A percentile compares a stretch with the other conserved stretches of the same genome.
phyloP scores from a whole-genome alignment of 345 rosid genomes.

The Boechera stricta region DNA sequence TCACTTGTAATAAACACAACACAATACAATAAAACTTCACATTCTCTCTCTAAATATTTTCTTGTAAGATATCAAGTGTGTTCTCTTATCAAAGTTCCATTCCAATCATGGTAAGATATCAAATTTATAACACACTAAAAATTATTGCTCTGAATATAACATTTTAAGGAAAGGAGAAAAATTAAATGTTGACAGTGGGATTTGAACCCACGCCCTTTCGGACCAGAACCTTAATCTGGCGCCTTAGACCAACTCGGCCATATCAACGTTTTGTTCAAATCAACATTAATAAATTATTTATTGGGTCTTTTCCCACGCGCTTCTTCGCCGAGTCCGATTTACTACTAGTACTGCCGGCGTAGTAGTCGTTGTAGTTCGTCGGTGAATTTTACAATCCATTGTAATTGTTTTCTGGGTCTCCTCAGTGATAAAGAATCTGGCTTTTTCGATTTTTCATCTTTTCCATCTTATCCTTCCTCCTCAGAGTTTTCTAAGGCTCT shows the following conservation, averaged over 20 bases:
- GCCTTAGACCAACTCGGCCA: slow-evolving; percentile 98
- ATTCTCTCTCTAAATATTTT: too few relatives aligned
- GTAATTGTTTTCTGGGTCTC: neutral
- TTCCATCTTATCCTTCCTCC: neutral
- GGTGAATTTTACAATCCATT: neutral
- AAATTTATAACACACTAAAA: neutral
- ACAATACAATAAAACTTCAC: too few relatives aligned
- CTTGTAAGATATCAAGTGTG: too few relatives aligned
- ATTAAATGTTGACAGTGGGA: slow-evolving; percentile 75
- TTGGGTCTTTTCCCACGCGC: neutral
- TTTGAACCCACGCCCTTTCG: slow-evolving; percentile 99
- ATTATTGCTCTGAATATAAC: neutral
- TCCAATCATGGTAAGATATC: too few relatives aligned
- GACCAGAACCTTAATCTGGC: slow-evolving; percentile 99
- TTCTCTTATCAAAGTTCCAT: too few relatives aligned
- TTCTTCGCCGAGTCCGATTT: neutral
- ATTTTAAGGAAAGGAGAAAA: neutral
- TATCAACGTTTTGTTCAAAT: slow-evolving; percentile 46
- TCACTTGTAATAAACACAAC: too few relatives aligned
- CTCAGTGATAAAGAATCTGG: neutral
- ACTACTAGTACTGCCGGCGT: neutral
- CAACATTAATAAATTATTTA: neutral
- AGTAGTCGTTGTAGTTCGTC: slow-evolving; percentile 14
- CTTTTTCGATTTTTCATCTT: neutral
- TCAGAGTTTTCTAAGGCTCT: slow-evolving; percentile 2